Evolutionary conservation across 805 yeast species (phyloP).

Genomic region (Candida khao-thaluensis): DNA sequence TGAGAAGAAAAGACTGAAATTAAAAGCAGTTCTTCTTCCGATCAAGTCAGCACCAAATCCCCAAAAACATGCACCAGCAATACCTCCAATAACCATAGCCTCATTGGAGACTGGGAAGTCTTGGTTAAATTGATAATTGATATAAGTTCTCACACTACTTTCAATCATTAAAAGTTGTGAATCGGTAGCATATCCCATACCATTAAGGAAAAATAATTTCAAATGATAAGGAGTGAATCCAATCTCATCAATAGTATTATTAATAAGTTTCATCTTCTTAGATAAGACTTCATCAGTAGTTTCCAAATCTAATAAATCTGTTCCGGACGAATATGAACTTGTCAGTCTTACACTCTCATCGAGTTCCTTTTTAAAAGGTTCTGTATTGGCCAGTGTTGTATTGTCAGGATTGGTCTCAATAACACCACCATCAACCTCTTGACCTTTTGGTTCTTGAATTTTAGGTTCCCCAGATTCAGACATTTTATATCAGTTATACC

Average conservation of each 20-base stretch:
- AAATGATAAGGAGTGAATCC: slow-evolving; percentile 42
- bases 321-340: slow-evolving; percentile 11
- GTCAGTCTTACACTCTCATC: slow-evolving; percentile 10
- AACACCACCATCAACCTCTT: too few relatives aligned
- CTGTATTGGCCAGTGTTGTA: too few relatives aligned
- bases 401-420: too few relatives aligned
- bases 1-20: slow-evolving; percentile 46
- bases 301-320: slow-evolving; percentile 22
- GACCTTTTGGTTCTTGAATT: too few relatives aligned
- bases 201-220: slow-evolving; percentile 33
- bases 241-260: slow-evolving; percentile 58
- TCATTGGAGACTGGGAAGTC: slow-evolving; percentile 26
- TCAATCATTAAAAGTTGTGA: slow-evolving; percentile 27
- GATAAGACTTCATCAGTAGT: slow-evolving; percentile 35
- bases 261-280: slow-evolving; percentile 44
- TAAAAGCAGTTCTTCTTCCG: slow-evolving; percentile 54
- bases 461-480: slow-evolving; percentile 2
- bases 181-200: slow-evolving; percentile 39
- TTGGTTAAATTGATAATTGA: slow-evolving; percentile 28
- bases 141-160: slow-evolving; percentile 23
- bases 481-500: too few relatives aligned
- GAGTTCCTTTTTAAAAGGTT: neutral
- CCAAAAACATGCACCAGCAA: slow-evolving; percentile 55
- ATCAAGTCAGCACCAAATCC: slow-evolving; percentile 56
- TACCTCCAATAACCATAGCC: slow-evolving; percentile 41